Base-by-base conservation (phyloP, 2,329 filamentous ascomycete genomes). In the Hypoxylon sp. region DNA sequence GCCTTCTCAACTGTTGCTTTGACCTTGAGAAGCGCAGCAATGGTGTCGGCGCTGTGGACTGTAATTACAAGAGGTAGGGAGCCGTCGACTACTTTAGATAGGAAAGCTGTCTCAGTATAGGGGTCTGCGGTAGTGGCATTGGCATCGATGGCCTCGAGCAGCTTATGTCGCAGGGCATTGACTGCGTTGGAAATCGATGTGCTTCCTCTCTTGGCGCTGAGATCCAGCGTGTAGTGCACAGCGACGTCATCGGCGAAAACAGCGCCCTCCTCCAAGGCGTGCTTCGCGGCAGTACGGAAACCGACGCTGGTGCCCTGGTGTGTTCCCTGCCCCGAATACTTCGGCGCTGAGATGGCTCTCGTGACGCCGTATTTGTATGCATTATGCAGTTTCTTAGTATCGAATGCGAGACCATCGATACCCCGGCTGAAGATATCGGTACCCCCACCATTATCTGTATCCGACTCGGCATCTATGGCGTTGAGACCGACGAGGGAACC, bases 41-140 rank as follows among this genome's bases (percentile, higher is more conserved):
- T 87, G 13, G 76, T 75, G 60, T 88, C 85, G 5, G 84, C 85
- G 52, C 79, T 84, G 62, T 88, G 80, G 7, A 79, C 79, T 0
- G 78, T 82, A 7, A 88, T 63, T 3, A 79, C 81, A 1, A 89
- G 74, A 0, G 83, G 76, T 2, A 80, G 62, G 2, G 77, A 69
- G 15, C 81, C 84, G 2, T 71, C 63, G 2, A 87, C 71, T 0
- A 87, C 84, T 59, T 75, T 74, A 53, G 71, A 75, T 13, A 84
- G 73, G 61, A 77, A 84, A 2, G 74, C 71, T 1, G 69, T 67
- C 62, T 83, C 80, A 0, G 76, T 76, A 61, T 73, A 82, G 0
- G 67, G 56, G 12, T 80, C 73, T 5, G 69, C 47, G 6, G 57
- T 59, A 2, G 72, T 69, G 8, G 71, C 65, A 31, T 69, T 72